Evolutionary conservation across 2,329 filamentous ascomycete genomes (phyloP).

Genomic region (Hypoxylon sp.): DNA sequence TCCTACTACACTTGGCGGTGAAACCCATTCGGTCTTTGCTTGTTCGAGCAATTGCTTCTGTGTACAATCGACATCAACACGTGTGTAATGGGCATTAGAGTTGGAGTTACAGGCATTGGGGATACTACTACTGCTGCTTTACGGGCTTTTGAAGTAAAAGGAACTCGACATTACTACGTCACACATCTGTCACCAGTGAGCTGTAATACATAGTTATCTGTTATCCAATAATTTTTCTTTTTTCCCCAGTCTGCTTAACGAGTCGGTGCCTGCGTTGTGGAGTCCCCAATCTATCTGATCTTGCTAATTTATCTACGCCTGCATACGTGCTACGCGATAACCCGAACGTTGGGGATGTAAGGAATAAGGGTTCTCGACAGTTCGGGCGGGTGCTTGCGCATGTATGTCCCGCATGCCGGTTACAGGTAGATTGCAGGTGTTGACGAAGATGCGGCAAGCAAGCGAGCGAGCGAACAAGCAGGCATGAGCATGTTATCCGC

Average conservation of each 20-base stretch:
- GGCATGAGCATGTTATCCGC: not conserved
- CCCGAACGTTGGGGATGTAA: not conserved
- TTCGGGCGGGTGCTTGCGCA: not conserved
- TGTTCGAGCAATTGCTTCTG: constrained; percentile 24
- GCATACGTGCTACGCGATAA: constrained; percentile 16
- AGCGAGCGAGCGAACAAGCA: not conserved
- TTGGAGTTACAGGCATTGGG: constrained; percentile 33
- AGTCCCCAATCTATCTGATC: constrained; percentile 13
- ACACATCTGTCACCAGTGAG: constrained; percentile 31
- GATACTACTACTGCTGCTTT: constrained; percentile 17
- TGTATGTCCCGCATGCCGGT: not conserved
- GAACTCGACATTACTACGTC: constrained; percentile 29
- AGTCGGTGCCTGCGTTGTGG: constrained; percentile 12
- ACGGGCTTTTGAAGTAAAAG: constrained; percentile 18
- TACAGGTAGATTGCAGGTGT: not conserved
- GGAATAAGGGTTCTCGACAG: not conserved
- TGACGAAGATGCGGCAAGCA: not conserved
- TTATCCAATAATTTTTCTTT: constrained; percentile 26
- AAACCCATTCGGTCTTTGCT: constrained; percentile 16
- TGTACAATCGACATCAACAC: constrained; percentile 25
- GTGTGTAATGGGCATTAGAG: constrained; percentile 39
- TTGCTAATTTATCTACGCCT: constrained; percentile 6
- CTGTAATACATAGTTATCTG: constrained; percentile 25
- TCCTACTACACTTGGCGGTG: constrained; percentile 22
- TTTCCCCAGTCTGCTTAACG: constrained; percentile 5